These are phyloP conservation scores for Pleurotus pulmonarius DNA, from an alignment of 768 basidiomycete genomes.

Conservation along the genomic window DNA sequence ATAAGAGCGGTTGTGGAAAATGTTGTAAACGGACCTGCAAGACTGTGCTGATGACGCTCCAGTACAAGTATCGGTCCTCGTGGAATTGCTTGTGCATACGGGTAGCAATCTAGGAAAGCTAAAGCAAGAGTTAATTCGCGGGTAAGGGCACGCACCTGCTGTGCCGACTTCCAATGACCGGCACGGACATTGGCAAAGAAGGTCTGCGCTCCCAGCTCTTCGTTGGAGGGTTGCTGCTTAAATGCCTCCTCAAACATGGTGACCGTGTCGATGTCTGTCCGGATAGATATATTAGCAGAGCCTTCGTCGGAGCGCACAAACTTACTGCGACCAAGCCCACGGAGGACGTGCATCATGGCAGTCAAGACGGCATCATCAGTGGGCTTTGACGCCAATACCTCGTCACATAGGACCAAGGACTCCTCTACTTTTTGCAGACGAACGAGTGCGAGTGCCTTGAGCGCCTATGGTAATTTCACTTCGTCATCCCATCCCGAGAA, in stretches of 20 bases:
- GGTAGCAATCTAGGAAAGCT: constrained; percentile 56
- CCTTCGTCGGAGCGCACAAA: constrained; percentile 7
- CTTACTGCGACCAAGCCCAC: constrained; percentile 69
- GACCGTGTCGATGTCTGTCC: constrained; percentile 69
- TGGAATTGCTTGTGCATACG: constrained; percentile 84
- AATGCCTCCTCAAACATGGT: constrained; percentile 85
- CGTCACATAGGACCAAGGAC: constrained; percentile 72
- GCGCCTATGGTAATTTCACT: constrained; percentile 41
- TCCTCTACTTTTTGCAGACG: constrained; percentile 87
- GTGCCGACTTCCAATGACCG: constrained; percentile 82
- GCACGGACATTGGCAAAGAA: constrained; percentile 84
- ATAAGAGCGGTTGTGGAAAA: background rate
- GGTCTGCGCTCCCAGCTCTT: constrained; percentile 79
- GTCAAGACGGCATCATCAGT: constrained; percentile 71
- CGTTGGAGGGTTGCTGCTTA: constrained; percentile 75
- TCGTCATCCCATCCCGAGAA: constrained; percentile 13
- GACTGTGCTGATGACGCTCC: constrained; percentile 76
- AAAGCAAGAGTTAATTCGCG: background rate
- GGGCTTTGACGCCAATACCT: constrained; percentile 70
- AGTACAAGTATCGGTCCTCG: constrained; percentile 77
- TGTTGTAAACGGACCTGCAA: constrained; percentile 55
- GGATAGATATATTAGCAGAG: background rate
- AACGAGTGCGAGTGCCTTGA: constrained; percentile 82
- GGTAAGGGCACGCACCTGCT: constrained; percentile 48
- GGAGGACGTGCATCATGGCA: constrained; percentile 81